A percentile compares a stretch with the other conserved stretches of the same genome.
These are phyloP conservation scores for Neonectria coccinea DNA, from an alignment of 2,329 filamentous ascomycete genomes.

Conservation along the genomic window DNA sequence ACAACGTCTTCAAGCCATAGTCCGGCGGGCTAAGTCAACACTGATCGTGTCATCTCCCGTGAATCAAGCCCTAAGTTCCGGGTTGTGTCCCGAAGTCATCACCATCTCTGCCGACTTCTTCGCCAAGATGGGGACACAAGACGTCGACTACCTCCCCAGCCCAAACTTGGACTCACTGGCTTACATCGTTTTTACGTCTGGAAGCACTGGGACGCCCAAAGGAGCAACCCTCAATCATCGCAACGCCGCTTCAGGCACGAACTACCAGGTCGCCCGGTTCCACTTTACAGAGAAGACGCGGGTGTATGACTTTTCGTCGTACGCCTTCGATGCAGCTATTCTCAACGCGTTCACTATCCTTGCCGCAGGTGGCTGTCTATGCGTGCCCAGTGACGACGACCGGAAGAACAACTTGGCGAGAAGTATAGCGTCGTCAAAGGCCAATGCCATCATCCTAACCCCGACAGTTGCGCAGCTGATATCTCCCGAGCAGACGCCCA, in stretches of 20 bases:
- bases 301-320: constrained; percentile 38
- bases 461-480: constrained; percentile 59
- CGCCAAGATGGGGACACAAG: background rate
- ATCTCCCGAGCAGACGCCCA: constrained; percentile 54
- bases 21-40: constrained; percentile 1
- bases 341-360: constrained; percentile 31
- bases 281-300: constrained; percentile 28
- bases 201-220: constrained; percentile 30
- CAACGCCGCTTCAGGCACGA: constrained; percentile 22
- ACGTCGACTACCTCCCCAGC: background rate
- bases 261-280: constrained; percentile 13
- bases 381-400: constrained; percentile 65
- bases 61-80: background rate
- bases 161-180: background rate
- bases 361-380: constrained; percentile 58
- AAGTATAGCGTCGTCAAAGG: constrained; percentile 57
- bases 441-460: constrained; percentile 48
- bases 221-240: constrained; percentile 30
- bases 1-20: constrained; percentile 17
- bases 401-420: constrained; percentile 60
- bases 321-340: constrained; percentile 39
- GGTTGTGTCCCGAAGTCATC: background rate
- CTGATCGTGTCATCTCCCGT: constrained; percentile 3
- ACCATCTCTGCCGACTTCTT: background rate
- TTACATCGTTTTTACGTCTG: constrained; percentile 31